Base-by-base conservation (phyloP, 768 basidiomycete genomes). In the Lentinula edodes region DNA sequence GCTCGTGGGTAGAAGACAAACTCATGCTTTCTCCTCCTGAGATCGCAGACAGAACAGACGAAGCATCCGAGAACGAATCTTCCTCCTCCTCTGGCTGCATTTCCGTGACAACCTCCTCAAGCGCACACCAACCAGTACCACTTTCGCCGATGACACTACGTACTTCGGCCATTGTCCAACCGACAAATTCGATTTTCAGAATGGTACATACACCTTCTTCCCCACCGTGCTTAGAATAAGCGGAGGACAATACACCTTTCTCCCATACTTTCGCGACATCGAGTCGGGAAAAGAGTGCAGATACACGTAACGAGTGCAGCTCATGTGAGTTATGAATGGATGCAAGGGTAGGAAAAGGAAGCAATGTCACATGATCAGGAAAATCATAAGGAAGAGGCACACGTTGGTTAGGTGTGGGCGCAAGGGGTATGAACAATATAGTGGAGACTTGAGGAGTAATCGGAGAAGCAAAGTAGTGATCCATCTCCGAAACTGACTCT, bases 181-280 rank as follows among this genome's bases (percentile, higher is more conserved):
- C 92, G 16, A 75, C 74, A 67, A 95, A 90, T 38, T 84, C 82
- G 52, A 95, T 79, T 56, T 83, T 84, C 12, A 92, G 76, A 35
- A 89, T 67, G 16, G 84, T 87, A 65, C 88, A 88, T 5, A 86
- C 80, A 15, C 83, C 88, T 48, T 80, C 79, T 1, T 61, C 65
- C 13, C 66, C 69, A 6, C 63, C 66, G 5, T 55, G 70, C 8
- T 78, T 70, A 23, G 86, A 84, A 69, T 85, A 89, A 9, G 88
- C 83, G 60, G 85, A 82, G 66, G 83, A 87, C 63, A 76, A 72
- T 1, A 84, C 84, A 59, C 82, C 81, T 46, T 81, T 76, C 23
- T 80, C 76, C 90, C 92, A 90, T 1, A 90, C 86, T 42, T 82
- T 73, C 28, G 84, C 82, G 57, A 80, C 73, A 69, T 94, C 91